phyloP scores from a whole-genome alignment of 805 yeast genomes.

The Kodamaea kakaduensis region DNA sequence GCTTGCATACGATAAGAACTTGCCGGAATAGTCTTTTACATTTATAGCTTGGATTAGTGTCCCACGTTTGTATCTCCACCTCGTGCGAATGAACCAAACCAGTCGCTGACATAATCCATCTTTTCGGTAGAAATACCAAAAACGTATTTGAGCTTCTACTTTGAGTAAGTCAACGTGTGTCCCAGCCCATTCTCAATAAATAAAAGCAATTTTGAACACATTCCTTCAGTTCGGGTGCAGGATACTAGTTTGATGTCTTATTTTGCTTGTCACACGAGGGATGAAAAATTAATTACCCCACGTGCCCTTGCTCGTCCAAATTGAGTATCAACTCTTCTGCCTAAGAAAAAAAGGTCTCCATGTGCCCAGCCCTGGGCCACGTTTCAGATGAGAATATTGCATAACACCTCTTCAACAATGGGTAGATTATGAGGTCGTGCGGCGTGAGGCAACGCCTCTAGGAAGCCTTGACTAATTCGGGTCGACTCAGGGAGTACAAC shows the following conservation, averaged over 20 bases:
- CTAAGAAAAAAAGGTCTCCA: background rate
- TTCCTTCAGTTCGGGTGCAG: background rate
- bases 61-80: constrained; percentile 9
- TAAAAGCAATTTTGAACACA: background rate
- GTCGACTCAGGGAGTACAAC: no score
- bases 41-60: constrained; percentile 1
- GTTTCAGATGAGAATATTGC: no score
- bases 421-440: no score
- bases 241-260: background rate
- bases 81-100: constrained; percentile 1
- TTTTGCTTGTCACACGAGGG: constrained; percentile 10
- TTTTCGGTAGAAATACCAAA: constrained; percentile 1
- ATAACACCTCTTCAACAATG: no score
- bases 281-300: constrained; percentile 2
- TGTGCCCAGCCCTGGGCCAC: no score
- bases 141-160: constrained; percentile 2
- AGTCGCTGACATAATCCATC: constrained; percentile 2
- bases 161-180: constrained; percentile 11
- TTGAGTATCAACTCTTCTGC: constrained; percentile 8
- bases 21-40: no score
- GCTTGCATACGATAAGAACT: no score
- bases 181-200: background rate
- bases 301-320: constrained; percentile 6
- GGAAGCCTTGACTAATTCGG: no score
- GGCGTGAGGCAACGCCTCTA: no score